Conservation (phyloP, 768 basidiomycete genomes). For the Kwoniella newhampshirensis region DNA sequence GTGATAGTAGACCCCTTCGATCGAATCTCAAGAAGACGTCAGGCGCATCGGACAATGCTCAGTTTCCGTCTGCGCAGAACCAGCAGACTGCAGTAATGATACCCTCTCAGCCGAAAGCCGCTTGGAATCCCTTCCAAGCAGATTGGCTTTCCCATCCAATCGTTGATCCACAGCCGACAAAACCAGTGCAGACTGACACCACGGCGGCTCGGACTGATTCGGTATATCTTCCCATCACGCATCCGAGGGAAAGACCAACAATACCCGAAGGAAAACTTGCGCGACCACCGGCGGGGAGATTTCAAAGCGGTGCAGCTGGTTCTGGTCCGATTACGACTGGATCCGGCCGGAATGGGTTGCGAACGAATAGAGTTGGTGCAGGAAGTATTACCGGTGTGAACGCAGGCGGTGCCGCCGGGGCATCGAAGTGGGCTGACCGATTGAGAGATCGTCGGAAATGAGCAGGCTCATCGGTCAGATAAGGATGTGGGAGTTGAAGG, state of each 20-base stretch:
- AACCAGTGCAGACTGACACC: background rate
- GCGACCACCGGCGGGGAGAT: constrained; percentile 2
- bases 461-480: background rate
- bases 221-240: constrained; percentile 21
- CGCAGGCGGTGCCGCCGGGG: constrained; percentile 13
- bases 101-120: background rate
- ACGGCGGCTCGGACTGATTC: constrained; percentile 1
- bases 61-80: no score
- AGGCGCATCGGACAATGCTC: background rate
- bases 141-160: constrained; percentile 21
- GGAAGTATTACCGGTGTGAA: background rate
- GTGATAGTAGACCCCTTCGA: constrained; percentile 1
- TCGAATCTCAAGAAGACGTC: constrained; percentile 3
- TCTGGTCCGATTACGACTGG: no score
- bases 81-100: no score
- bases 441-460: constrained; percentile 23
- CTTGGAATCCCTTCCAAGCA: constrained; percentile 19
- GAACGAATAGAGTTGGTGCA: no score
- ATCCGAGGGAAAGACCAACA: constrained; percentile 33
- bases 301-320: background rate
- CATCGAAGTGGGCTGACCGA: constrained; percentile 35
- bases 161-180: no score
- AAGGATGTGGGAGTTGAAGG: no score
- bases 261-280: constrained; percentile 19
- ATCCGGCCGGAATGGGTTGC: no score